Conservation (phyloP, 148 eudicot species). For the Rhododendron molle region DNA sequence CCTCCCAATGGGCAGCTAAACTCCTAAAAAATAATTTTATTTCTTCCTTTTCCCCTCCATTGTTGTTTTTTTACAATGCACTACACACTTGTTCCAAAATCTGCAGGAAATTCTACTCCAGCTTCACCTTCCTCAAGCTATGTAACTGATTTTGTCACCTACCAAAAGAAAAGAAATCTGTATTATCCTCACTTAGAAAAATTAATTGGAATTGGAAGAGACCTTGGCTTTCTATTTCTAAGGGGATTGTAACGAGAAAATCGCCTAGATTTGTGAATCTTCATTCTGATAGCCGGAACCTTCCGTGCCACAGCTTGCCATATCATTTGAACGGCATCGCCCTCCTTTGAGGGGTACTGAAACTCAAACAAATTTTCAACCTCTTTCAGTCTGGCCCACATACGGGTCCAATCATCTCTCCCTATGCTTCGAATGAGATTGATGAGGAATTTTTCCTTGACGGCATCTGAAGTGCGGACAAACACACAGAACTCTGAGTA, state of each 20-base stretch:
- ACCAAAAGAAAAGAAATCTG: neutral
- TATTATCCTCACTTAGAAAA: conserved; percentile 18
- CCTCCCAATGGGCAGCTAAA: neutral
- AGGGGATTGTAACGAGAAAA: conserved; percentile 26
- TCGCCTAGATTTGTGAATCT: conserved; percentile 47
- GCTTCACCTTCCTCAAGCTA: conserved; percentile 1
- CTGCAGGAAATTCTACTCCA: neutral
- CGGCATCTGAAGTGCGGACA: conserved; percentile 67
- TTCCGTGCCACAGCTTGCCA: conserved; percentile 74
- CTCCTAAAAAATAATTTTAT: neutral
- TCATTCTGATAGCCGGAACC: conserved; percentile 55
- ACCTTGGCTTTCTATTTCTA: neutral
- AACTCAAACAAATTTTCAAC: conserved; percentile 69
- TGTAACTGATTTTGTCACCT: neutral
- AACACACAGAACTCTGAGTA: conserved; percentile 85
- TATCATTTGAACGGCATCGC: conserved; percentile 88
- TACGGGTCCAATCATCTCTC: conserved; percentile 85
- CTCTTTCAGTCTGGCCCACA: conserved; percentile 71
- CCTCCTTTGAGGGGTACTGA: conserved; percentile 64
- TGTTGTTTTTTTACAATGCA: neutral
- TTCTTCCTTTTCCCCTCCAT: neutral
- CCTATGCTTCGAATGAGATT: conserved; percentile 58
- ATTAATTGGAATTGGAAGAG: conserved; percentile 27
- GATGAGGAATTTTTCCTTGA: conserved; percentile 58
- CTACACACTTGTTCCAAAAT: neutral